Base-by-base conservation (phyloP, 2,329 filamentous ascomycete species). In the Cercospora sp. region DNA sequence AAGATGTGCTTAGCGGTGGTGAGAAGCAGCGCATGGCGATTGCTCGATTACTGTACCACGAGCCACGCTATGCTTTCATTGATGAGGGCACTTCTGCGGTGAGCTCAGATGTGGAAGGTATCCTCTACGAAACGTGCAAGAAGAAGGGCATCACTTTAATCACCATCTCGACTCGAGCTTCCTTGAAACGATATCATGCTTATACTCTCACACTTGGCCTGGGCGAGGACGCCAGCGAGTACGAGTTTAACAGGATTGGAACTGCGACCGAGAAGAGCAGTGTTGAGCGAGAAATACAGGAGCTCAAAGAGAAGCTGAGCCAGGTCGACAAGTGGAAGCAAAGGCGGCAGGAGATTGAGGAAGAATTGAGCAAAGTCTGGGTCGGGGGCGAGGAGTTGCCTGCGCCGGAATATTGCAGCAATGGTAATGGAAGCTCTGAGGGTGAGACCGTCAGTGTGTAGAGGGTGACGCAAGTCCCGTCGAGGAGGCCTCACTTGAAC, bases 1-100 rank as follows among this genome's bases (percentile, higher is more conserved):
- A 98, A 81, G 94, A 98, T 74, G 93, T 99, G 4, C 85, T 99
- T n/a, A 94, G 91, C 72, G 95, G 95, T 45, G 95, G 95, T 12
- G 95, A 99, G 84, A 99, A 99, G 83, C 95, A 99, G 82, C 86
- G 95, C 23, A 92, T 99, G 87, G 93, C 89, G 0, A 93, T 99
- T 75, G 94, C 96, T 3, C 85, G 95, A 55, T 79, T 99, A 60
- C 83, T 98, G 48, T 99, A 99, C 77, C 95, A 99, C 77, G 94
- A 98, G 81, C 95, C 95, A 16, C 86, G 91, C 68, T 99, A 96
- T 77, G 95, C 93, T 2, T 93, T 99, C 75, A 89, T 99, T 66
- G 95, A 99, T 70, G 95, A 99, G 80, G 94, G 93, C 7, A 99
- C 95, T 0, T 96, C 91, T 68, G 95, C 95, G 1, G 95, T 98